phyloP scores from a whole-genome alignment of 2,329 filamentous ascomycete genomes.

The Fusarium denticulatum region DNA sequence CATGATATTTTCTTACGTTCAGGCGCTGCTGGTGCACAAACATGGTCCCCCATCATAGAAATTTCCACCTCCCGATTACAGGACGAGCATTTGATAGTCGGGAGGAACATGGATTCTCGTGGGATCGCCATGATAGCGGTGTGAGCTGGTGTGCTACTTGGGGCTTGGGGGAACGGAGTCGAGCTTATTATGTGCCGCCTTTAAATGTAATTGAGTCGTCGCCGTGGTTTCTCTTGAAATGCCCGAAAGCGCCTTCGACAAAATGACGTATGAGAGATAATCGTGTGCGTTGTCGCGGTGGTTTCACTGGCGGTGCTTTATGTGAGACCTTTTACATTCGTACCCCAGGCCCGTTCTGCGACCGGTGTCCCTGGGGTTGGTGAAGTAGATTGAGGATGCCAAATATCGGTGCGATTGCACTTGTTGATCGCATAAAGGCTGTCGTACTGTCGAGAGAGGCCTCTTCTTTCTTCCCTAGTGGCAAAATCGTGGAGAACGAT shows the following conservation, averaged over 20 bases:
- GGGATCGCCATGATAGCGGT: slow-evolving; percentile 57
- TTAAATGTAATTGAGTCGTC: slow-evolving; percentile 19
- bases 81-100: slow-evolving; percentile 87
- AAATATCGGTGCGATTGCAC: slow-evolving; percentile 9
- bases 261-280: neutral
- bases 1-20: slow-evolving; percentile 53
- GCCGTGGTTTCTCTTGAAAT: neutral
- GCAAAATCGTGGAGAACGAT: neutral
- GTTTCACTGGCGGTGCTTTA: slow-evolving; percentile 22
- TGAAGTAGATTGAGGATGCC: slow-evolving; percentile 22
- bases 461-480: neutral
- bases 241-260: neutral
- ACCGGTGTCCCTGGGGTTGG: slow-evolving; percentile 43
- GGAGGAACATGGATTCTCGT: slow-evolving; percentile 76
- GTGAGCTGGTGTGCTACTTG: slow-evolving; percentile 1
- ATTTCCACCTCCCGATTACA: slow-evolving; percentile 84
- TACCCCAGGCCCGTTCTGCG: slow-evolving; percentile 44
- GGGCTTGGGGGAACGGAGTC: neutral
- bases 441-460: neutral
- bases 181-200: neutral
- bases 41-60: slow-evolving; percentile 84
- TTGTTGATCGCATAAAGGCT: neutral
- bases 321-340: slow-evolving; percentile 37
- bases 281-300: slow-evolving; percentile 12
- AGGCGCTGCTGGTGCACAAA: slow-evolving; percentile 67